phyloP scores from a whole-genome alignment of 768 basidiomycete species.

The Pisolithus orientalis region DNA sequence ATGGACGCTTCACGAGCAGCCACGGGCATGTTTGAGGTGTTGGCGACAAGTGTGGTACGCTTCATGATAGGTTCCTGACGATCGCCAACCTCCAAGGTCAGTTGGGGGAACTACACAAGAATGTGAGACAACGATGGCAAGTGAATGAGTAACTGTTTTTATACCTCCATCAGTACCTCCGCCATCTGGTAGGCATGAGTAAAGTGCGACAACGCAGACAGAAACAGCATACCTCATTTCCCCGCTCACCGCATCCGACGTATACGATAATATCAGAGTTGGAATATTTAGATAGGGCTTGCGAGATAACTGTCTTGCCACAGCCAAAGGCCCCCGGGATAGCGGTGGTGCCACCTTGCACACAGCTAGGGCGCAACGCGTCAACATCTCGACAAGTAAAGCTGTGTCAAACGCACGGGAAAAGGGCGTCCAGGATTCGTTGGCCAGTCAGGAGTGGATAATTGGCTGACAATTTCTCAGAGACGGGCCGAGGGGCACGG shows the following conservation, averaged over 20 bases:
- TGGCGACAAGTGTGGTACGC: conserved; percentile 96
- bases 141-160: conserved; percentile 4
- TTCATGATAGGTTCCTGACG: conserved; percentile 99
- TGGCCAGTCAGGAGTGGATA: conserved; percentile 93
- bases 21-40: conserved; percentile 99
- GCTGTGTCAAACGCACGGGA: conserved; percentile 59
- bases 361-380: conserved; percentile 51
- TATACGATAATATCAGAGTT: conserved; percentile 99
- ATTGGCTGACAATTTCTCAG: conserved; percentile 93
- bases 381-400: background rate
- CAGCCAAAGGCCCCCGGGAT: conserved; percentile 99
- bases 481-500: conserved; percentile 90
- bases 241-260: conserved; percentile 98
- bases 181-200: conserved; percentile 60
- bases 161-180: conserved; percentile 96
- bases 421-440: conserved; percentile 92
- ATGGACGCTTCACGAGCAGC: conserved; percentile 99
- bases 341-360: conserved; percentile 93
- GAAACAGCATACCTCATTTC: conserved; percentile 68
- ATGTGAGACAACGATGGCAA: conserved; percentile 1
- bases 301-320: conserved; percentile 97
- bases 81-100: conserved; percentile 86
- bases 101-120: conserved; percentile 64
- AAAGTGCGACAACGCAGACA: conserved; percentile 38
- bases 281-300: conserved; percentile 96